Evolutionary conservation across 805 yeast genomes (phyloP), one percentile per base, ranked within the genome.

Genomic region (Jamesozyma hellenica): DNA sequence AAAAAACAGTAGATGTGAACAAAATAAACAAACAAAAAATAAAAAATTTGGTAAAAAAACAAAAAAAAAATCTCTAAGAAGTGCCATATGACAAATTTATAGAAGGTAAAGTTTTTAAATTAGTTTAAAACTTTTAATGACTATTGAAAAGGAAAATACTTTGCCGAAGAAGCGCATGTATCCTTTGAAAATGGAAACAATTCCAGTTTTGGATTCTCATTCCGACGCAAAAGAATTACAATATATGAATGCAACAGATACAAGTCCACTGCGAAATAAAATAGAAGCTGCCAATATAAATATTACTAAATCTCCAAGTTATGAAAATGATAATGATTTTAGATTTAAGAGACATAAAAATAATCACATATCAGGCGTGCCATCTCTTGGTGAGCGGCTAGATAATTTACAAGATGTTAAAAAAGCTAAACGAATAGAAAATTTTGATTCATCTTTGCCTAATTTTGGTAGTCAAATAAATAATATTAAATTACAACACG

Each of bases 261-360:
- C 17, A 14, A 15, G 14, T 12, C 4, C 34, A 31, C 12, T 31
- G 34, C 12, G 21, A 16, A 16, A 18, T 16, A 18, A 4, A 10
- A 16, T 18, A 12, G 34, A 4, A 16, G 12, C 6, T 16, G 13
- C 8, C 23, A 16, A 31, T 13, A 8, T 21, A 21, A 8, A 21
- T 21, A 17, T 15, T 13, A 14, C 25, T 17, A 18, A 23, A 19
- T 15, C 38, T 16, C 42, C 42, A 13, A 51, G 47, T 28, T 43
- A 48, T 23, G 63, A 57, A 33, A 44, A 42, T n/a, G 62, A 58
- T 38, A 55, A 56, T 9, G 60, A 56, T 34, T 56, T 59, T 38
- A 51, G 48, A 36, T 59, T 59, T 36, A 58, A 55, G 32, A 51
- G 63, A 28, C 62, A 57, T 40, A 53, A 49, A 39, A 50, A 41